Evolutionary conservation across 1,284 basidiomycete species (phyloP).

Genomic region (Pseudomicrostroma phylloplanum): DNA sequence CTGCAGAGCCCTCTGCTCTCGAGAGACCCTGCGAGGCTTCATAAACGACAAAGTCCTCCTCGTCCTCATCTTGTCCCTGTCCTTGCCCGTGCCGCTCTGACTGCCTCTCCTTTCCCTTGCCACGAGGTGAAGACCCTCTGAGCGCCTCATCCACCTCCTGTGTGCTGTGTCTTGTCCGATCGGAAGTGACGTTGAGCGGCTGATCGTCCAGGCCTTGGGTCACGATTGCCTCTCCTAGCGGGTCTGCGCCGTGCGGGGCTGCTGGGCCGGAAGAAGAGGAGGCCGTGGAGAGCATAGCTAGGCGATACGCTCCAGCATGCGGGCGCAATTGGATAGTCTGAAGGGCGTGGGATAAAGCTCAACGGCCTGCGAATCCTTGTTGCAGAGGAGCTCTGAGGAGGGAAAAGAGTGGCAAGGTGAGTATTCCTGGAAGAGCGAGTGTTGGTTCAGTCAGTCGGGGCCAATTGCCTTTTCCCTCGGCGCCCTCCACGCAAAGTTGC

Average conservation of each 20-base stretch:
- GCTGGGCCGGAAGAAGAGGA: background rate
- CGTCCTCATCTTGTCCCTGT: background rate
- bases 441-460: no score
- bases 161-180: background rate
- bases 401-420: no score
- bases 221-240: conserved; percentile 5
- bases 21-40: background rate
- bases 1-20: no score
- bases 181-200: background rate
- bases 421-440: no score
- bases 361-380: no score
- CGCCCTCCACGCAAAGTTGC: no score
- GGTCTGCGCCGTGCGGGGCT: background rate
- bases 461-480: no score
- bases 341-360: no score
- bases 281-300: background rate
- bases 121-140: background rate
- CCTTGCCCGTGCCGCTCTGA: background rate
- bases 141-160: background rate
- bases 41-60: background rate
- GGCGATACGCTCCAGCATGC: no score
- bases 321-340: no score
- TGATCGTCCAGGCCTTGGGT: conserved; percentile 1
- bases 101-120: background rate
- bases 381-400: no score